Conservation (phyloP, 805 yeast genomes). For the Kazachstania martiniae region DNA sequence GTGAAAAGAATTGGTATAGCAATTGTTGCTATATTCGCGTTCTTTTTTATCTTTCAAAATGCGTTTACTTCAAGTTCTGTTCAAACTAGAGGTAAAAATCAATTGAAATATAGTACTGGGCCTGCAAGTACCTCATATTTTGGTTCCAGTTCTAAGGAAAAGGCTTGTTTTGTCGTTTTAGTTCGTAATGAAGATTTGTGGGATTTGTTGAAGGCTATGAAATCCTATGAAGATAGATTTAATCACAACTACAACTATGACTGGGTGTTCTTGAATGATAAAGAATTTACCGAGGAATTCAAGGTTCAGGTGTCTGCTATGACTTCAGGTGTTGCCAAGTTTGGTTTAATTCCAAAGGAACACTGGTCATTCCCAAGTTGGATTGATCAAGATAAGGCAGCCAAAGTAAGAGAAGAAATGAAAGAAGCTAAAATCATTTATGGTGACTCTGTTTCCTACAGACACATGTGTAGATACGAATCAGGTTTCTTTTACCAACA, state of each 20-base stretch:
- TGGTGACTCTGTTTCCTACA: constrained; percentile 56
- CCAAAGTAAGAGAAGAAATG: constrained; percentile 44
- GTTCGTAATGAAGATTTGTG: constrained; percentile 69
- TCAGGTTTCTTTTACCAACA: constrained; percentile 85
- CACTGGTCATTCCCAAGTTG: constrained; percentile 84
- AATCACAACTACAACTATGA: constrained; percentile 74
- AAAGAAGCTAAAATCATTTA: constrained; percentile 41
- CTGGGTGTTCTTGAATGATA: constrained; percentile 92
- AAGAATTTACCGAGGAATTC: constrained; percentile 73
- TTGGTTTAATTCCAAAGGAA: constrained; percentile 69
- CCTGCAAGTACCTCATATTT: too few relatives aligned
- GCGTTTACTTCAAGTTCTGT: too few relatives aligned
- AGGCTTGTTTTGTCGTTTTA: constrained; percentile 72
- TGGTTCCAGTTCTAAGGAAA: constrained; percentile 35
- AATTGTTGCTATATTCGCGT: constrained; percentile 9
- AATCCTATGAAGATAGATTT: constrained; percentile 82
- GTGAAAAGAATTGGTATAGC: constrained; percentile 9
- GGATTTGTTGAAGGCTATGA: constrained; percentile 51
- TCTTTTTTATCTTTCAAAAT: constrained; percentile 10
- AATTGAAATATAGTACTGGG: constrained; percentile 8
- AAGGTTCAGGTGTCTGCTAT: constrained; percentile 53
- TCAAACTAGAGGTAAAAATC: constrained; percentile 9
- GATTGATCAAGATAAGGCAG: constrained; percentile 64
- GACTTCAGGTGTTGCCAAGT: constrained; percentile 67
- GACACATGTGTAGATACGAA: constrained; percentile 91